These are phyloP conservation scores for Suhomyces coccinellae DNA, from an alignment of 1,139 yeast genomes.

Conservation along the genomic window DNA sequence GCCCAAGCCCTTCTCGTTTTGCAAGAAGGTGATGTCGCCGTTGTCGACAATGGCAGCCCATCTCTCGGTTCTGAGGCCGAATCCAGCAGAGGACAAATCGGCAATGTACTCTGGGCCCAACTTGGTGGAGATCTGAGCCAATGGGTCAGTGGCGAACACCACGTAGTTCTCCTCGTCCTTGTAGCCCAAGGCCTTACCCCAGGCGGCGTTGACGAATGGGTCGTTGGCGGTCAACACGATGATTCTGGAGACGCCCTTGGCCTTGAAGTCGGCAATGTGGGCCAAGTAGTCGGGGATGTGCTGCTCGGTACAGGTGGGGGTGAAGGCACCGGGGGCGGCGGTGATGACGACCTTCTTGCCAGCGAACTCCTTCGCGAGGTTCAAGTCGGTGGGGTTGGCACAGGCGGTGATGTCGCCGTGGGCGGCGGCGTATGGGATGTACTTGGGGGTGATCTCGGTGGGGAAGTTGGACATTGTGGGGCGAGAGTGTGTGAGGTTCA, in stretches of 20 bases:
- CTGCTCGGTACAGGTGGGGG: constrained; percentile 48
- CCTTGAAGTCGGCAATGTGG: constrained; percentile 52
- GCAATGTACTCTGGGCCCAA: constrained; percentile 55
- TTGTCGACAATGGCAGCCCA: constrained; percentile 21
- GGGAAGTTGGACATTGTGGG: constrained; percentile 38
- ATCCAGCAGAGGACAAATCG: constrained; percentile 52
- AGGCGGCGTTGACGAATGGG: constrained; percentile 73
- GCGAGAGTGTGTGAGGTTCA: too few species aligned
- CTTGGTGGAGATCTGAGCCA: constrained; percentile 58
- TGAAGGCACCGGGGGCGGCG: constrained; percentile 78
- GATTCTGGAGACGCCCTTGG: constrained; percentile 71
- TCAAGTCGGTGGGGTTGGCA: constrained; percentile 47
- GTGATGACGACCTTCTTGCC: constrained; percentile 49
- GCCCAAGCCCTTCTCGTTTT: constrained; percentile 58
- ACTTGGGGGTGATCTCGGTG: constrained; percentile 51
- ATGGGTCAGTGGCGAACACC: constrained; percentile 75
- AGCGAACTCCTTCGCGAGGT: constrained; percentile 49
- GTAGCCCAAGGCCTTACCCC: constrained; percentile 72
- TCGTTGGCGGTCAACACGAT: constrained; percentile 78
- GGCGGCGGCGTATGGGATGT: constrained; percentile 55
- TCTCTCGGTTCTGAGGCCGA: constrained; percentile 25
- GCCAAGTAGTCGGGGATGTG: constrained; percentile 79
- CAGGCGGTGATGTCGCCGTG: constrained; percentile 41
- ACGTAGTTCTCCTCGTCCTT: constrained; percentile 42
- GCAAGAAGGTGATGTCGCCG: constrained; percentile 29